phyloP scores from a whole-genome alignment of 495 filamentous ascomycete genomes.

The Penicillium pancosmium region DNA sequence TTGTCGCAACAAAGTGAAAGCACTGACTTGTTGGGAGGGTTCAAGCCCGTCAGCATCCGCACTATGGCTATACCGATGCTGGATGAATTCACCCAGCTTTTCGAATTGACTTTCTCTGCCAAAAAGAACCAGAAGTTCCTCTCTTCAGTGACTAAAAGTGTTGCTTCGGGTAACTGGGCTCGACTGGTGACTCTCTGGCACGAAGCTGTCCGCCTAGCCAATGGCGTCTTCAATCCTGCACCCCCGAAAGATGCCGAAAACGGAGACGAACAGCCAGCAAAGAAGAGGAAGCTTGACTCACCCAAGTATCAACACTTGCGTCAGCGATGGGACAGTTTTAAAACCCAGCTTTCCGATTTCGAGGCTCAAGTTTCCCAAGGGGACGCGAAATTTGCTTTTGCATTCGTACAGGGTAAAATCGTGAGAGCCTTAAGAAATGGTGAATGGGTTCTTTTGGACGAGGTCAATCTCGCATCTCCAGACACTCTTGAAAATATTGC shows the following conservation, averaged over 20 bases:
- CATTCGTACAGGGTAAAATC: constrained; percentile 93
- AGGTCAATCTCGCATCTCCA: constrained; percentile 93
- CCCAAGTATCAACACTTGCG: constrained; percentile 65
- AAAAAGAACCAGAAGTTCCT: constrained; percentile 87
- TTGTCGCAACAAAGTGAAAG: constrained; percentile 97
- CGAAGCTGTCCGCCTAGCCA: constrained; percentile 83
- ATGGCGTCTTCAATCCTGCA: constrained; percentile 60
- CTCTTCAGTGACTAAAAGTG: constrained; percentile 73
- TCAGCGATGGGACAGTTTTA: constrained; percentile 79
- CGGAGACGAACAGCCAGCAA: constrained; percentile 63
- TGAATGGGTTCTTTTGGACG: constrained; percentile 97
- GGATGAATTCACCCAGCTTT: constrained; percentile 90
- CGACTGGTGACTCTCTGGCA: constrained; percentile 83
- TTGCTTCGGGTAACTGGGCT: constrained; percentile 81
- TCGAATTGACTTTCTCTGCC: constrained; percentile 79
- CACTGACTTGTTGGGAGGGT: constrained; percentile 89
- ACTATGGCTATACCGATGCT: constrained; percentile 87
- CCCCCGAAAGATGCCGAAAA: constrained; percentile 40
- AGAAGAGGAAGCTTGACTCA: constrained; percentile 81
- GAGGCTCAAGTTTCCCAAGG: constrained; percentile 79
- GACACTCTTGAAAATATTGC: constrained; percentile 94
- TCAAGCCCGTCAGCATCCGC: constrained; percentile 90
- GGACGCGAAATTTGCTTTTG: constrained; percentile 84
- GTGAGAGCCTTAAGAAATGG: constrained; percentile 90
- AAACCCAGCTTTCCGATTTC: constrained; percentile 72